Evolutionary conservation across 73 alveolate species (phyloP).

Genomic region (Tetrahymena elliotti): DNA sequence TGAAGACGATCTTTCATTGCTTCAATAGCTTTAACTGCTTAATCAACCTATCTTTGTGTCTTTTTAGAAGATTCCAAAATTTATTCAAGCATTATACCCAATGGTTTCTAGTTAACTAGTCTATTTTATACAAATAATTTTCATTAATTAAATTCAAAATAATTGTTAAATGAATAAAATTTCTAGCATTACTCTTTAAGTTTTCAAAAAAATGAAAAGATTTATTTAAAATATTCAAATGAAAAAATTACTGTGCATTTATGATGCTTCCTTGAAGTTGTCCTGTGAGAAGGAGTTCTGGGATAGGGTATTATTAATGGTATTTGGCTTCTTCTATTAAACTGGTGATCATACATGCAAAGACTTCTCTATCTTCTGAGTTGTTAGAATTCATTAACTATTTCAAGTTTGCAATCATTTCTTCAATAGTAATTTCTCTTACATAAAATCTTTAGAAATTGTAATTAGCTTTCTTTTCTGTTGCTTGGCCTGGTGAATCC

Average conservation of each 20-base stretch:
- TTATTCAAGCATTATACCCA: conserved; percentile 77
- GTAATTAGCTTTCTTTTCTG: conserved; percentile 85
- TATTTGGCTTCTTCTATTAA: conserved; percentile 93
- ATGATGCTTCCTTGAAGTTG: conserved; percentile 76
- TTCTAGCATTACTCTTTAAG: too few species aligned
- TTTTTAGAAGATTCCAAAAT: conserved; percentile 78
- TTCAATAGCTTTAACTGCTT: conserved; percentile 63
- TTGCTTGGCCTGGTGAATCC: conserved; percentile 65
- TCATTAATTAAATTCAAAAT: too few species aligned
- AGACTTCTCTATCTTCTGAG: conserved; percentile 84
- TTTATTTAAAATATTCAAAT: too few species aligned
- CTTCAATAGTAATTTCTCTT: conserved; percentile 73
- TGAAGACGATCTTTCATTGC: conserved; percentile 54
- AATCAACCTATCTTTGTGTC: conserved; percentile 67
- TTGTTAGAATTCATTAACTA: conserved; percentile 67
- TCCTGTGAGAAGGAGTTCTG: conserved; percentile 82
- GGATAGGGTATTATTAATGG: conserved; percentile 89
- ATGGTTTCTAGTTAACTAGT: conserved; percentile 72
- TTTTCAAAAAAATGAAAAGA: too few species aligned
- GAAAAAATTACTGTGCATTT: conserved; percentile 2
- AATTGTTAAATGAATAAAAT: too few species aligned
- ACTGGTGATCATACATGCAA: conserved; percentile 95
- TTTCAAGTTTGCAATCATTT: conserved; percentile 64
- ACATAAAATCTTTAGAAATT: conserved; percentile 80
- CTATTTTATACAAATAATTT: neutral